phyloP scores from a whole-genome alignment of 1,139 yeast species.

The Protomyces inundatus region DNA sequence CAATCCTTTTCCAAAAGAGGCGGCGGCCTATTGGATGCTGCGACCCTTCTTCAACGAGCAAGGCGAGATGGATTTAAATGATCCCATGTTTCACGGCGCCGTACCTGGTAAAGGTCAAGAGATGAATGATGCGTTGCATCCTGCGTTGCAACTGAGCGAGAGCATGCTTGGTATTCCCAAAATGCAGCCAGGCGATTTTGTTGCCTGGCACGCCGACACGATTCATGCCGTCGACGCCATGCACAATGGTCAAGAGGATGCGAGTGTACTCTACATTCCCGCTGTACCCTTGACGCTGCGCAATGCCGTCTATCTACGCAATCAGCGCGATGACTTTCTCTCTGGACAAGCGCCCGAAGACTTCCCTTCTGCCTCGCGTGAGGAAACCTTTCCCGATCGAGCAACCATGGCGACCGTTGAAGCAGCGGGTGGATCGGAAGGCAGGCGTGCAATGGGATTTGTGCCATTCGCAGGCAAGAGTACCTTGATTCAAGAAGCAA shows the following conservation, averaged over 20 bases:
- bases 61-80: slow-evolving; percentile 31
- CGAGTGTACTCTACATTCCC: slow-evolving; percentile 44
- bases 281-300: slow-evolving; percentile 36
- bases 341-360: slow-evolving; percentile 39
- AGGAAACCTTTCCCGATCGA: not conserved
- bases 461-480: not conserved
- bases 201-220: slow-evolving; percentile 50
- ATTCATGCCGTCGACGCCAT: slow-evolving; percentile 48
- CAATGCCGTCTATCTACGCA: slow-evolving; percentile 36
- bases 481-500: not conserved
- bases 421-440: not conserved
- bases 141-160: slow-evolving; percentile 34
- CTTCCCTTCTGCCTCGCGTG: slow-evolving; percentile 37
- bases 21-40: slow-evolving; percentile 45
- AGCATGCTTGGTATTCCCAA: slow-evolving; percentile 35
- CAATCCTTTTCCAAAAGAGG: slow-evolving; percentile 42
- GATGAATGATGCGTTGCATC: slow-evolving; percentile 33
- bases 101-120: slow-evolving; percentile 38
- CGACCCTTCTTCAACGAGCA: slow-evolving; percentile 44
- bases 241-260: slow-evolving; percentile 43
- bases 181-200: slow-evolving; percentile 42
- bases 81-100: slow-evolving; percentile 38
- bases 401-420: not conserved
- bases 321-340: slow-evolving; percentile 38
- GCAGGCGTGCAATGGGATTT: not conserved